Percentiles rank a stretch among this genome's conserved stretches.
These are phyloP conservation scores for Tremella yokohamensis DNA, from an alignment of 768 basidiomycete species.

Conservation along the genomic window DNA sequence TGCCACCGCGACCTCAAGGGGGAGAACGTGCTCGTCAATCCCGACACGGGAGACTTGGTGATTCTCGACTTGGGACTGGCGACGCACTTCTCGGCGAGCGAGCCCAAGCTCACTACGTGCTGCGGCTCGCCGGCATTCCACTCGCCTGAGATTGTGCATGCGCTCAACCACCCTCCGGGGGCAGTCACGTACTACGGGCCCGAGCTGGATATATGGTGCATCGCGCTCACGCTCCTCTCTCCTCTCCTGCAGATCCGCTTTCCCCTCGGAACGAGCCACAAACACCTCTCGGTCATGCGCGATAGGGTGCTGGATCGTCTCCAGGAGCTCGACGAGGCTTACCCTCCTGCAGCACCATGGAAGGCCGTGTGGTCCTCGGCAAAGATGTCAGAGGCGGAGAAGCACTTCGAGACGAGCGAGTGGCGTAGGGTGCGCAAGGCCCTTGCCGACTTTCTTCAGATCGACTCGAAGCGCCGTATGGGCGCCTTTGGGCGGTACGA, in stretches of 20 bases:
- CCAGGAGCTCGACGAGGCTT: constrained; percentile 43
- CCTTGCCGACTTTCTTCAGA: constrained; percentile 49
- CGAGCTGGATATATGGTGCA: constrained; percentile 56
- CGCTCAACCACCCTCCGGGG: constrained; percentile 50
- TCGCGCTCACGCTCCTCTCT: constrained; percentile 53
- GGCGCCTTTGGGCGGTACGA: constrained; percentile 40
- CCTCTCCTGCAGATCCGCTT: constrained; percentile 50
- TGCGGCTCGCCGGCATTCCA: constrained; percentile 52
- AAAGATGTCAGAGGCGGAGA: constrained; percentile 9
- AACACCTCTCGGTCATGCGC: constrained; percentile 43
- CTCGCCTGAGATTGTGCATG: constrained; percentile 53
- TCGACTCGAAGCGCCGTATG: constrained; percentile 51
- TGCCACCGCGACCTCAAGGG: constrained; percentile 51
- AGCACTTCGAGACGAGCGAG: constrained; percentile 29
- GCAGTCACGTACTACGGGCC: constrained; percentile 53
- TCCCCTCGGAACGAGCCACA: constrained; percentile 53
- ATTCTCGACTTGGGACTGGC: constrained; percentile 54
- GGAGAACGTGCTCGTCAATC: constrained; percentile 45
- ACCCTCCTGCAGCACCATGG: constrained; percentile 27
- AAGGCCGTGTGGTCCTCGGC: background rate
- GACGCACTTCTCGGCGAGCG: constrained; percentile 51
- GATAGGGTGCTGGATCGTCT: constrained; percentile 50
- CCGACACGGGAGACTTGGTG: constrained; percentile 48
- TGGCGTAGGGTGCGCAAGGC: constrained; percentile 41
- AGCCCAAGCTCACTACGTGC: constrained; percentile 54